Evolutionary conservation across 345 rosid genomes (phyloP), one percentile per base, ranked within the genome.

Genomic region (Excoecaria cochinchinensis): DNA sequence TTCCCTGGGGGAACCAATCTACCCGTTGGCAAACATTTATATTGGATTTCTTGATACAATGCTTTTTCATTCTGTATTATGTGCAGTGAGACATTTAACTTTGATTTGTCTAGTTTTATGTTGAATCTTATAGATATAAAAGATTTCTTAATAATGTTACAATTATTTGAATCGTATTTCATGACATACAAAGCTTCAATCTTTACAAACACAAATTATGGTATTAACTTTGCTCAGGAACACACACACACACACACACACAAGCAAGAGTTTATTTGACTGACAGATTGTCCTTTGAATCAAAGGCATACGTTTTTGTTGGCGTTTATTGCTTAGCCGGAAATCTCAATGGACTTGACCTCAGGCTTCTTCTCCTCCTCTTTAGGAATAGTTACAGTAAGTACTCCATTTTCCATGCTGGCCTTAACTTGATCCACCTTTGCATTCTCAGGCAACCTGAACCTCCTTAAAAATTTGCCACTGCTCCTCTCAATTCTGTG

Each of bases 381-480:
- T 24, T 67, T 67, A 47, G 71, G 56, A 67, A 67, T 2, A 22
- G 71, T 67, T 1, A 67, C 56, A 46, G 71, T 47, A 15, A 67
- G 71, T 8, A 47, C 71, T 44, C 71, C 71, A 67, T 67, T 67
- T 36, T 67, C 71, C 71, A 67, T 67, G n/a, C 4, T 25, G 48
- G 71, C 71, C 38, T 22, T 67, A 47, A 67, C 71, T 24, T 67
- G 56, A 24, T 47, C 71, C 71, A 67, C 47, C 19, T 67, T 67
- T 44, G 71, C 71, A 48, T 47, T 67, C n/a, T 24, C 71, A 22
- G 71, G 71, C 71, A 67, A 67, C 40, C 56, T 67, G 55, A 67
- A 67, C 56, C 56, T 67, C 71, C 71, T 67, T 48, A 47, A 22
- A 47, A 67, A 67, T 5, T 67, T 67, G 19, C 71, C 56, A 48